Percentiles rank a stretch among this genome's conserved stretches.
These are phyloP conservation scores for Aspergillus diversus DNA, from an alignment of 495 filamentous ascomycete genomes.

Conservation along the genomic window DNA sequence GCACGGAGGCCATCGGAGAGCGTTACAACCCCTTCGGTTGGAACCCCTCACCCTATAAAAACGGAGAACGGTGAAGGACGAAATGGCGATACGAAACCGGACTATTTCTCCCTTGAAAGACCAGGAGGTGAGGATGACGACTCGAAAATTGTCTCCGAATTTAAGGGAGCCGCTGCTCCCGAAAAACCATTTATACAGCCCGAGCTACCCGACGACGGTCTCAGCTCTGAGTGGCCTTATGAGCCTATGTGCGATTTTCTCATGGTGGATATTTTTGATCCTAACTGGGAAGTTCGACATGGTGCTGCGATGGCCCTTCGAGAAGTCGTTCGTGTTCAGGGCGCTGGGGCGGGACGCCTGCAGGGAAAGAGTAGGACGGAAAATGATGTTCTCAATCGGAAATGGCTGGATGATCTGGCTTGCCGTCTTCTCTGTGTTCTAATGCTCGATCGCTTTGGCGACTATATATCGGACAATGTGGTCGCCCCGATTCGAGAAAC, in stretches of 20 bases:
- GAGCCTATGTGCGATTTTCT: constrained; percentile 93
- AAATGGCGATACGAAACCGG: constrained; percentile 54
- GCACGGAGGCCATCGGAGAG: constrained; percentile 70
- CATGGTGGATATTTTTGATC: constrained; percentile 89
- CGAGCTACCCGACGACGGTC: constrained; percentile 73
- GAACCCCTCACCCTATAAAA: constrained; percentile 74
- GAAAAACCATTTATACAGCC: constrained; percentile 63
- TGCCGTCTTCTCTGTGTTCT: constrained; percentile 92
- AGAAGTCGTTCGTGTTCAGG: constrained; percentile 90
- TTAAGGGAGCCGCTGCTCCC: constrained; percentile 75
- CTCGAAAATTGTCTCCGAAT: constrained; percentile 90
- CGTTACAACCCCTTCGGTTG: constrained; percentile 59
- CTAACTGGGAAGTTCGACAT: constrained; percentile 95
- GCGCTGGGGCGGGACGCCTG: constrained; percentile 82
- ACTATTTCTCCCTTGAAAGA: constrained; percentile 88
- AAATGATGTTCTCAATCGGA: constrained; percentile 77
- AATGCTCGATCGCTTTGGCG: constrained; percentile 96
- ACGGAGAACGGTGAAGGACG: constrained; percentile 59
- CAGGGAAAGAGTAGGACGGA: constrained; percentile 68
- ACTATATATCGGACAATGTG: constrained; percentile 96
- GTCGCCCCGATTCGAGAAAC: constrained; percentile 96
- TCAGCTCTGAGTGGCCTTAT: constrained; percentile 79
- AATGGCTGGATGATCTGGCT: constrained; percentile 90
- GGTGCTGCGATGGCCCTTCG: constrained; percentile 94
- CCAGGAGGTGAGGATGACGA: constrained; percentile 79